Conservation (phyloP, 306 rosid species). For the Lathyrus oleraceus region DNA sequence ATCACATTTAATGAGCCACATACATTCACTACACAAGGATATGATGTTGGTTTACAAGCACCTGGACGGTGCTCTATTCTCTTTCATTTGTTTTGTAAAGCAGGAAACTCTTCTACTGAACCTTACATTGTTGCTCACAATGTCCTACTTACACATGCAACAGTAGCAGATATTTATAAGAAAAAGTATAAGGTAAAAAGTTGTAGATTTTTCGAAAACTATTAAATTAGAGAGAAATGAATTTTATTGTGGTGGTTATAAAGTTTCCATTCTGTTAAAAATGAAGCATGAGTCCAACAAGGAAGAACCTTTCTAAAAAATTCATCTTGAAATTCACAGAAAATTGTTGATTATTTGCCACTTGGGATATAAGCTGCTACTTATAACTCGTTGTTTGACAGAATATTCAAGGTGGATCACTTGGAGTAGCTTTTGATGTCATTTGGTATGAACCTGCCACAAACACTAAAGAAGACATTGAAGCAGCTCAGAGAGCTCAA, state of each 20-base stretch:
- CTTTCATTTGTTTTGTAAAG: conserved; percentile 56
- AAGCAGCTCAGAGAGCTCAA: conserved; percentile 83
- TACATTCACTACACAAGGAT: conserved; percentile 78
- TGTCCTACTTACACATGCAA: conserved; percentile 72
- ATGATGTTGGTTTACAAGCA: conserved; percentile 81
- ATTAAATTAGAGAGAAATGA: conserved; percentile 1
- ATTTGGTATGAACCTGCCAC: conserved; percentile 76
- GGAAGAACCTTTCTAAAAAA: not conserved
- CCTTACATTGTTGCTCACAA: conserved; percentile 90
- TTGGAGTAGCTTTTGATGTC: conserved; percentile 84
- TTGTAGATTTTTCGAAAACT: not conserved
- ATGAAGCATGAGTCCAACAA: not conserved
- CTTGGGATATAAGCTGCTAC: not conserved
- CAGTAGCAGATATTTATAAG: conserved; percentile 58
- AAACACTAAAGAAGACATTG: conserved; percentile 63
- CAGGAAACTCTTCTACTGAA: conserved; percentile 80
- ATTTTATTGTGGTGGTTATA: not conserved
- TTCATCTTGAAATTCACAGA: not conserved
- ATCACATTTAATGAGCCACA: conserved; percentile 95
- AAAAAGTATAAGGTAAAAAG: conserved; percentile 70
- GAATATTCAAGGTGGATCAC: conserved; percentile 64
- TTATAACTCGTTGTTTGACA: conserved; percentile 30
- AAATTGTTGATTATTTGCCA: not conserved
- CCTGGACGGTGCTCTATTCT: conserved; percentile 90
- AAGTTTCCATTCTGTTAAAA: not conserved